These are phyloP conservation scores for Fusarium concolor DNA, from an alignment of 2,329 filamentous ascomycete genomes.

Conservation along the genomic window DNA sequence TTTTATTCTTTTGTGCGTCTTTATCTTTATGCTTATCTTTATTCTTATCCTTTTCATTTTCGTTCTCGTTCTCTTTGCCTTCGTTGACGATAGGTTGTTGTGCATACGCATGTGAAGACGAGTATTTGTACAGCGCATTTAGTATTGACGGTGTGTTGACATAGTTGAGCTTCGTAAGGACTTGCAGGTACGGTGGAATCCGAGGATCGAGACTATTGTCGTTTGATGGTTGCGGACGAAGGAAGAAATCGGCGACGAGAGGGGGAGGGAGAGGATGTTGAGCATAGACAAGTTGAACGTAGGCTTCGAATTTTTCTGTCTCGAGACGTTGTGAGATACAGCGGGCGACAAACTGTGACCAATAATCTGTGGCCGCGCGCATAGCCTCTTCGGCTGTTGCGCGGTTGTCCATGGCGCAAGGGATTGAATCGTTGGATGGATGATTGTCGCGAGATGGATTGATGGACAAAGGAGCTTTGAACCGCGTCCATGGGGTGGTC, in stretches of 20 bases:
- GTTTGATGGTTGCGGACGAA: constrained; percentile 64
- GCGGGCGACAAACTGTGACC: constrained; percentile 63
- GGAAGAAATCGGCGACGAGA: constrained; percentile 67
- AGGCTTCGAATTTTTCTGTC: constrained; percentile 64
- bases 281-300: constrained; percentile 60
- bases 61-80: constrained; percentile 37
- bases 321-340: constrained; percentile 66
- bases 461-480: constrained; percentile 17
- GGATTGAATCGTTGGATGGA: neutral
- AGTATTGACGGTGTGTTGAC: constrained; percentile 68
- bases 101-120: constrained; percentile 59
- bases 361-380: constrained; percentile 53
- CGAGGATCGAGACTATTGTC: constrained; percentile 67
- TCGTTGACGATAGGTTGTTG: constrained; percentile 33
- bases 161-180: constrained; percentile 62
- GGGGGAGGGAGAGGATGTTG: constrained; percentile 64
- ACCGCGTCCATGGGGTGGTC: constrained; percentile 18
- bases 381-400: constrained; percentile 40
- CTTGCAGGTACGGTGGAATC: constrained; percentile 68
- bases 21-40: constrained; percentile 41
- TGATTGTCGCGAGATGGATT: constrained; percentile 6
- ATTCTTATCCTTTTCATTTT: constrained; percentile 22
- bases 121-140: constrained; percentile 66
- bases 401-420: constrained; percentile 45
- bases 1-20: constrained; percentile 29